A percentile compares a stretch with the other conserved stretches of the same genome.
phyloP scores from a whole-genome alignment of 2,329 filamentous ascomycete species.

The Alternaria ventricosa region DNA sequence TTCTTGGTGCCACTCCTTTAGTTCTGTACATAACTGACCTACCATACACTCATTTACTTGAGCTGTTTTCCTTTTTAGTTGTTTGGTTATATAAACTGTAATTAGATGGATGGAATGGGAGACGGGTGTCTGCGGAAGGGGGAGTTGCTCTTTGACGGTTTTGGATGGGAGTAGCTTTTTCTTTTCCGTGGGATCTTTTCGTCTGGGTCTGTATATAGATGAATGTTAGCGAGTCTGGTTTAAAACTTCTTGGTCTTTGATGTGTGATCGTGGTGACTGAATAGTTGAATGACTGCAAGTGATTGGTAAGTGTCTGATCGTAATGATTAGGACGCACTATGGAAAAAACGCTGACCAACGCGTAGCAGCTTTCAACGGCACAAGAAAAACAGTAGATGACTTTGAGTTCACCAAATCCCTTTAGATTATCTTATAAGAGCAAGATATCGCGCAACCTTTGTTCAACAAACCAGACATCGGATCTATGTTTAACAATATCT shows the following conservation, averaged over 20 bases:
- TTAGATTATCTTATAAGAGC: no score
- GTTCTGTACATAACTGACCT: slow-evolving; percentile 6
- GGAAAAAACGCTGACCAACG: no score
- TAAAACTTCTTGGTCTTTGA: not conserved
- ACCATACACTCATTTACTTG: slow-evolving; percentile 12
- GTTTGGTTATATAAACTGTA: not conserved
- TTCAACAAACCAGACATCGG: no score
- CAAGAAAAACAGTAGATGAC: no score
- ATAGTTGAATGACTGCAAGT: not conserved
- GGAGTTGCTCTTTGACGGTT: not conserved
- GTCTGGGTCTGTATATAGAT: not conserved
- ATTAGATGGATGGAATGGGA: slow-evolving; percentile 7
- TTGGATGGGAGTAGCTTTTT: not conserved
- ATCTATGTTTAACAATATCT: no score
- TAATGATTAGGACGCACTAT: no score
- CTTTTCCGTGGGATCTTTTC: not conserved
- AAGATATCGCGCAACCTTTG: no score
- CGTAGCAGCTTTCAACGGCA: no score
- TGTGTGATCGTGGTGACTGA: not conserved
- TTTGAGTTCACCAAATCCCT: no score
- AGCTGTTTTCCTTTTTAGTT: not conserved
- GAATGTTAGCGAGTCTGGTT: slow-evolving; percentile 1
- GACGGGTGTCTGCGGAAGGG: not conserved
- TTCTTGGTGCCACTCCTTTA: not conserved
- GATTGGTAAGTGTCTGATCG: no score